Conservation (phyloP, 768 basidiomycete genomes). For the Lyophyllum semitale region DNA sequence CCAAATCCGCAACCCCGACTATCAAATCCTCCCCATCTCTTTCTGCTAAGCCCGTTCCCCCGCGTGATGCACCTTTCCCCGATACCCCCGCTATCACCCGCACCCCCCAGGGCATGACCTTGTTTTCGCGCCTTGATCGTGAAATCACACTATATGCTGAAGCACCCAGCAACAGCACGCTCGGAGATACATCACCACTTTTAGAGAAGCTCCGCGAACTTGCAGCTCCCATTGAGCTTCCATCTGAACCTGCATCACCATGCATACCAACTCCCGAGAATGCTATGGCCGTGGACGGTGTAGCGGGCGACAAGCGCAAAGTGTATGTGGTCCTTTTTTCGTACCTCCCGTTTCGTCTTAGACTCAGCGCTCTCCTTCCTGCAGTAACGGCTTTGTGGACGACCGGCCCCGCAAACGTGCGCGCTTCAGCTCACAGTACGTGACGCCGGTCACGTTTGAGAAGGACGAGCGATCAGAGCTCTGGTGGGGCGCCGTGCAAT, state of each 20-base stretch:
- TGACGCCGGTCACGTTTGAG: conserved; percentile 35
- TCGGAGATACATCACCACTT: conserved; percentile 14
- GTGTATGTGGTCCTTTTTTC: conserved; percentile 34
- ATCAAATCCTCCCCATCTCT: conserved; percentile 28
- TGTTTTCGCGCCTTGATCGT: conserved; percentile 61
- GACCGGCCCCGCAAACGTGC: conserved; percentile 64
- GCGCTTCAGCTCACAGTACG: conserved; percentile 46
- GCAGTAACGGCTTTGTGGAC: conserved; percentile 36
- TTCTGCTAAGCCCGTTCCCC: conserved; percentile 22
- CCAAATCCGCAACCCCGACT: conserved; percentile 30
- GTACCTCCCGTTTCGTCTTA: background rate
- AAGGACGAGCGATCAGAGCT: conserved; percentile 51
- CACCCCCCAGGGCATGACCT: conserved; percentile 72
- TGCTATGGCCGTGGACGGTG: conserved; percentile 30
- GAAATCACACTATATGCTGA: conserved; percentile 38
- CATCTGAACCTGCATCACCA: conserved; percentile 34
- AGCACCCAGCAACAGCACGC: background rate
- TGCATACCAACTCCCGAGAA: conserved; percentile 17
- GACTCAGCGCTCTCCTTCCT: background rate
- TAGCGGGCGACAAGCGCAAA: conserved; percentile 68
- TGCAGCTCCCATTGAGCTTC: conserved; percentile 36
- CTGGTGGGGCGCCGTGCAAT: conserved; percentile 78
- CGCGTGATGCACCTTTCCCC: conserved; percentile 53
- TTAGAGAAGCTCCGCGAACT: conserved; percentile 37
- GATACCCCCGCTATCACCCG: conserved; percentile 72